Base-by-base conservation (phyloP, 305 asterid genomes). In the Rubia peregrina region DNA sequence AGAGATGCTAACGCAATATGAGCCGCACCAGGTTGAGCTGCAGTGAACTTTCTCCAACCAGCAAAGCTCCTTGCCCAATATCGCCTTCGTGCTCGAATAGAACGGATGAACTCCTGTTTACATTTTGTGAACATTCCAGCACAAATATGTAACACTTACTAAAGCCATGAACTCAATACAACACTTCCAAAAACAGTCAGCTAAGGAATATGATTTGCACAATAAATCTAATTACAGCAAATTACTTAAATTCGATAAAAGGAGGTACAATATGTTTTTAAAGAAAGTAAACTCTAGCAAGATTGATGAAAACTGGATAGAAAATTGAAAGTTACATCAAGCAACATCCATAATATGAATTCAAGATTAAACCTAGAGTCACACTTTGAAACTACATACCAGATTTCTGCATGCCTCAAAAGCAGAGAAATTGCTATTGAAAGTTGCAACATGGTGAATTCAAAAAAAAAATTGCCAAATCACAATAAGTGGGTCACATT, bases 61-160 rank as follows among this genome's bases (percentile, higher is more conserved):
- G 99, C 97, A 85, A 83, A 94, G 83, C 99, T 94, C 85, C 97
- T 85, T 8, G 97, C 95, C 99, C 99, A 94, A 63, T 94, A 94
- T 60, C 96, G 89, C 66, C 97, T 83, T 49, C 96, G 83, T 46
- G 97, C 88, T 60, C 85, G 85, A 77, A 48, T 75, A 57, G 96
- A 94, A 69, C 92, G 93, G 46, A 83, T 63, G 74, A 91, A 94
- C 78, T 94, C 91, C 97, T 94, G 85, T 53, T 33, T 13, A 68
- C n/a, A 56, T 38, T 64, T 62, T 75, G 69, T 74, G 74, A 71
- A 67, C 56, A 38, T 64, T 13, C 68, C 43, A 17, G 61, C 64
- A 74, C 43, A 64, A 64, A 8, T 36, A 56, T n/a, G 51, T 55
- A 56, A 22, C 24, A 36, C 49, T 48, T 9, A 46, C 48, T 43